Base-by-base conservation (phyloP, 768 basidiomycete species). In the Naganishia onofrii region DNA sequence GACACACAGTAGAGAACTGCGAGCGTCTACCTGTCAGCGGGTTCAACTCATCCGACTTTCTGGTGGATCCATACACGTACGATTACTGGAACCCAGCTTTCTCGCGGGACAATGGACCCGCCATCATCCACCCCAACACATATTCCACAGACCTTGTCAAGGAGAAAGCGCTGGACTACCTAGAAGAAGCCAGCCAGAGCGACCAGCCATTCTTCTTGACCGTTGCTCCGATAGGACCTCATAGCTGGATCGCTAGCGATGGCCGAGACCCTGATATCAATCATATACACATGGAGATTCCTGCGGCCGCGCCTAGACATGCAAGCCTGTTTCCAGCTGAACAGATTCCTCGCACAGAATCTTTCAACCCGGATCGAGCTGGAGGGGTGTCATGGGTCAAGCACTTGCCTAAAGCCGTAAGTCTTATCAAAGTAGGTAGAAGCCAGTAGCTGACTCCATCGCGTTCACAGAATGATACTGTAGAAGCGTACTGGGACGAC, bases 41-140 rank as follows among this genome's bases (percentile, higher is more conserved):
- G 68, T 67, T 46, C 36, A 44, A 52, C 42, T 70, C 68, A 36
- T 54, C 46, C 19, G 72, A 64, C 21, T 68, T 71, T 48, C 60
- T 75, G 7, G 54, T 75, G n/a, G 74, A 73, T 56, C 74, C 72
- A 3, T 19, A 70, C 26, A 75, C 74, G 23, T 75, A 75, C 42
- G 55, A 67, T 58, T 74, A 73, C 58, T 67, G 56, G 67, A 67
- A 69, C 28, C 65, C 63, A 12, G 28, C 26, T 38, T 56, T 32
- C 17, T 46, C 67, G 28, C 21, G 48, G 8, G 36, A 46, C 36
- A 38, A 10, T 34, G 46, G 29, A 0, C 52, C 36, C 12, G 66
- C 70, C 19, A 60, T 67, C 23, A 56, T 69, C 29, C 63, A 68
- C 28, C 48, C 64, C 1, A 56, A 54, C 23, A 55, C 60, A 23